A percentile compares a stretch with the other conserved stretches of the same genome.
phyloP scores from a whole-genome alignment of 2,329 filamentous ascomycete genomes.

The Colletotrichum musae region DNA sequence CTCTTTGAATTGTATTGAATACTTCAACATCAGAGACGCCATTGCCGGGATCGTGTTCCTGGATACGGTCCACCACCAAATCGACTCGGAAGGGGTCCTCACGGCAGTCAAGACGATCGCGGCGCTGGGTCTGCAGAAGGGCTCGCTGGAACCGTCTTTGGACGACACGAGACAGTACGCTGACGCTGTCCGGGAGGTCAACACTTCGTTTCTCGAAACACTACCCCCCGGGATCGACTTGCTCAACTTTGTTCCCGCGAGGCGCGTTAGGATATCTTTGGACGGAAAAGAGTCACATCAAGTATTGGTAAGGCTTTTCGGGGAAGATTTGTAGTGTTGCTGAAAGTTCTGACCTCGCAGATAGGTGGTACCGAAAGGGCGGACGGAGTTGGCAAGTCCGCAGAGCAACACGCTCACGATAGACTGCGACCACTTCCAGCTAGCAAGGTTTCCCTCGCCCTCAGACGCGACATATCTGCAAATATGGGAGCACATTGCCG shows the following conservation, averaged over 20 bases:
- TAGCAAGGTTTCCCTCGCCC: slow-evolving; percentile 41
- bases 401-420: slow-evolving; percentile 20
- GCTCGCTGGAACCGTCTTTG: slow-evolving; percentile 6
- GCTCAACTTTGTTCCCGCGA: slow-evolving; percentile 23
- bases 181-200: slow-evolving; percentile 42
- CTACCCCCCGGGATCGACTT: slow-evolving; percentile 1
- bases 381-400: slow-evolving; percentile 7
- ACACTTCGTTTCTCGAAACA: slow-evolving; percentile 24
- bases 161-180: slow-evolving; percentile 44
- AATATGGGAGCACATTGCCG: slow-evolving; percentile 6
- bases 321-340: no score
- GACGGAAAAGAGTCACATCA: slow-evolving; percentile 12
- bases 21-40: slow-evolving; percentile 34
- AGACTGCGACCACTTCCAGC: slow-evolving; percentile 42
- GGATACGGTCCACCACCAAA: slow-evolving; percentile 44
- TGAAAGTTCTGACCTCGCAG: neutral
- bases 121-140: slow-evolving; percentile 19
- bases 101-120: slow-evolving; percentile 42
- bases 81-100: slow-evolving; percentile 43
- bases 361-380: slow-evolving; percentile 21
- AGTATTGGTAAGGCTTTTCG: neutral
- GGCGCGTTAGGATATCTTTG: neutral
- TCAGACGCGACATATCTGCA: slow-evolving; percentile 40
- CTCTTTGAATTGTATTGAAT: slow-evolving; percentile 1
- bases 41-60: slow-evolving; percentile 43